Conservation (phyloP, 257 asterid species). For the Misopates orontium region DNA sequence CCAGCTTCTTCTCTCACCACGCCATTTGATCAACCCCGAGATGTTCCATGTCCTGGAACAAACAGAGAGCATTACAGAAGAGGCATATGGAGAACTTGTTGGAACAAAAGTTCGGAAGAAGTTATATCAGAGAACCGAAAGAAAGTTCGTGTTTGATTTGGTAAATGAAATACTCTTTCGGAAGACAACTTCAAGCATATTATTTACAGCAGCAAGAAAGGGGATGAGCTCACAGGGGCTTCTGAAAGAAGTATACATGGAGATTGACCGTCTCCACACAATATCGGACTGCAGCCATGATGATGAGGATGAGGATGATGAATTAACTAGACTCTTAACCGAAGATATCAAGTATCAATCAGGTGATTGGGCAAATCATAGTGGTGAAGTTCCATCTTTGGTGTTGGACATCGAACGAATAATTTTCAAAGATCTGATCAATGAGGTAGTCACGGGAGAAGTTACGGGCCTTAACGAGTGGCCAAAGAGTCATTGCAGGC, state of each 20-base stretch:
- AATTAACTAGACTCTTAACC: conserved; percentile 39
- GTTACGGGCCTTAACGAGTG: conserved; percentile 32
- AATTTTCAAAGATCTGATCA: conserved; percentile 81
- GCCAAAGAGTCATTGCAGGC: conserved; percentile 47
- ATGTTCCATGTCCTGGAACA: conserved; percentile 75
- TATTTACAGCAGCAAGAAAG: conserved; percentile 31
- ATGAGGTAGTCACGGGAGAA: conserved; percentile 63
- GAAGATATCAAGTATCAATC: conserved; percentile 58
- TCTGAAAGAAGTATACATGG: conserved; percentile 57
- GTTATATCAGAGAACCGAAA: conserved; percentile 47
- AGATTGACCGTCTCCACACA: conserved; percentile 56
- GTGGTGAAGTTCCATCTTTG: conserved; percentile 60
- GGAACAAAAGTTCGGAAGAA: conserved; percentile 29
- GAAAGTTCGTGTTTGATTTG: conserved; percentile 70
- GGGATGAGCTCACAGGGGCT: conserved; percentile 46
- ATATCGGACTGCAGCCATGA: conserved; percentile 43
- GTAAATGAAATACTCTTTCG: conserved; percentile 67
- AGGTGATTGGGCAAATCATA: conserved; percentile 60
- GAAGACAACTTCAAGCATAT: conserved; percentile 49
- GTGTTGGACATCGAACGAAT: conserved; percentile 87
- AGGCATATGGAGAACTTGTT: conserved; percentile 24
- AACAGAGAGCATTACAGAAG: conserved; percentile 42
- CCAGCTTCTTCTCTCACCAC: conserved; percentile 49
- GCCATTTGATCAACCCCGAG: conserved; percentile 60
- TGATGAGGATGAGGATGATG: conserved; percentile 59